These are phyloP conservation scores for Phyllosticta citriasiana DNA, from an alignment of 2,329 filamentous ascomycete genomes.

Conservation along the genomic window DNA sequence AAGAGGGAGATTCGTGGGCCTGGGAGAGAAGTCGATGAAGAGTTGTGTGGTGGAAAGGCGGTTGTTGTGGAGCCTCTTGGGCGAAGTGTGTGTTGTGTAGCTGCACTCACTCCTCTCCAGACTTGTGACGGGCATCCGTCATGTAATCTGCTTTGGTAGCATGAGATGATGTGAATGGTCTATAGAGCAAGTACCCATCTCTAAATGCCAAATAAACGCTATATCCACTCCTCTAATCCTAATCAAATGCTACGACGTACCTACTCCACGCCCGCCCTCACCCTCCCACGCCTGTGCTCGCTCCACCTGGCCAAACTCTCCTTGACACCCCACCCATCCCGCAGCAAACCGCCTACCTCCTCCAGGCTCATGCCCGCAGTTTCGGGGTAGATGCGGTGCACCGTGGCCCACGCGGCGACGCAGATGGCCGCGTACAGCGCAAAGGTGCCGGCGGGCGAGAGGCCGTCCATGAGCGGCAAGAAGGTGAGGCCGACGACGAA, in stretches of 20 bases:
- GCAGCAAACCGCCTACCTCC: conserved; percentile 63
- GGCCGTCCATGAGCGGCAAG: conserved; percentile 69
- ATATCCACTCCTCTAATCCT: too few species aligned
- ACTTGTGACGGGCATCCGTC: too few species aligned
- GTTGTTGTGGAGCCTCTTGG: too few species aligned
- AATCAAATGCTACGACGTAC: background rate
- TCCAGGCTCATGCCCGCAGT: conserved; percentile 74
- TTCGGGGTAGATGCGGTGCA: conserved; percentile 76
- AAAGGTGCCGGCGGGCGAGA: conserved; percentile 71
- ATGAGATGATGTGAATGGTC: too few species aligned
- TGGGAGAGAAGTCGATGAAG: too few species aligned
- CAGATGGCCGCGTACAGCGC: conserved; percentile 68
- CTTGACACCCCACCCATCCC: conserved; percentile 58
- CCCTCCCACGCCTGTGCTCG: background rate
- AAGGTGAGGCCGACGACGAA: conserved; percentile 81
- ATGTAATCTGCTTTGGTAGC: too few species aligned
- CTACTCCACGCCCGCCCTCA: background rate
- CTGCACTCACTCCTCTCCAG: too few species aligned
- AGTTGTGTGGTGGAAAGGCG: too few species aligned
- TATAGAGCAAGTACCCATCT: too few species aligned
- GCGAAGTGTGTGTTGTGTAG: too few species aligned
- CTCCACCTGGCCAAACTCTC: conserved; percentile 19
- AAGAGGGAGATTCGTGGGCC: too few species aligned
- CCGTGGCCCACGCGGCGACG: conserved; percentile 51
- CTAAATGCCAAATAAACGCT: too few species aligned